These are phyloP conservation scores for Metschnikowia chrysomelidarum DNA, from an alignment of 805 yeast genomes.

Conservation along the genomic window DNA sequence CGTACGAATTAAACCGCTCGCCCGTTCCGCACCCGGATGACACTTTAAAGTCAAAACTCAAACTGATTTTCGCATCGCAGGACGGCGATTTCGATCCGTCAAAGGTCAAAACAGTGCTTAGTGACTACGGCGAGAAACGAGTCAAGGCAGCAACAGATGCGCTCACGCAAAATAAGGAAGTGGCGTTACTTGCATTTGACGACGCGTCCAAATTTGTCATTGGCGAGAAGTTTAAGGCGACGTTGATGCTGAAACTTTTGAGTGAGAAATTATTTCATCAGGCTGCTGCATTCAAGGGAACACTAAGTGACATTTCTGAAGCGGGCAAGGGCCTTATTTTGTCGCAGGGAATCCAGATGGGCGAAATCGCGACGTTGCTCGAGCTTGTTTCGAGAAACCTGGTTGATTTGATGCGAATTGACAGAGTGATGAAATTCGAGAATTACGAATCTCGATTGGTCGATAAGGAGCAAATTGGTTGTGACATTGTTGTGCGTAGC, in stretches of 20 bases:
- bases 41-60: conserved; percentile 41
- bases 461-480: conserved; percentile 64
- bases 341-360: conserved; percentile 56
- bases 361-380: conserved; percentile 61
- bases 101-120: conserved; percentile 47
- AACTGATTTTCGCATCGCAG: conserved; percentile 59
- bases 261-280: conserved; percentile 38
- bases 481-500: conserved; percentile 53
- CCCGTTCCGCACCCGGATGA: conserved; percentile 22
- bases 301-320: conserved; percentile 39
- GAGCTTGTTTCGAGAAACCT: conserved; percentile 45
- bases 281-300: conserved; percentile 46
- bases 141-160: conserved; percentile 50
- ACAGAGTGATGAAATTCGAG: conserved; percentile 49
- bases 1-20: conserved; percentile 24
- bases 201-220: conserved; percentile 50
- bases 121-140: conserved; percentile 41
- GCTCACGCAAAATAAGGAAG: conserved; percentile 56
- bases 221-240: conserved; percentile 49
- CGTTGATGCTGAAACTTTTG: conserved; percentile 39
- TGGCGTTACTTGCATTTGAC: conserved; percentile 44
- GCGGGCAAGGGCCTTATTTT: conserved; percentile 53
- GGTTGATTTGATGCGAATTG: conserved; percentile 36
- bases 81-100: conserved; percentile 45
- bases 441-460: conserved; percentile 76